Evolutionary conservation across 75 land plant species (phyloP).

Genomic region (Pinus albicaulis): DNA sequence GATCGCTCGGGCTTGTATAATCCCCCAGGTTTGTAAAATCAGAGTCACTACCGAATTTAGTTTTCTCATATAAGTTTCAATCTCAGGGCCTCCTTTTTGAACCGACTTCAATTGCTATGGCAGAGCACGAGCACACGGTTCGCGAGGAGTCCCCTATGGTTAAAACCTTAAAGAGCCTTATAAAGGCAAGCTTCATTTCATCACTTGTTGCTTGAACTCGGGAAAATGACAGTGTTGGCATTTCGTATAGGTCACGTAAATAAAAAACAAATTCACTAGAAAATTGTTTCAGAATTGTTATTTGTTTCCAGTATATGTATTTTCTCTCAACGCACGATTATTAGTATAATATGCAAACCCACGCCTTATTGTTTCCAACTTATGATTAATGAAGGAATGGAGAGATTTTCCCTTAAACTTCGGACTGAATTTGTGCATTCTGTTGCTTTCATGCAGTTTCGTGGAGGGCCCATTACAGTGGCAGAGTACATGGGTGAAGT

Average conservation of each 20-base stretch:
- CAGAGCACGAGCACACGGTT: conserved; percentile 7
- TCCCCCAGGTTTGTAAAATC: conserved; percentile 15
- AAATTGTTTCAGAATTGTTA: no score
- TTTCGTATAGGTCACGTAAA: no score
- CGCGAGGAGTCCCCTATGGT: conserved; percentile 36
- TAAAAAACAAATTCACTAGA: no score
- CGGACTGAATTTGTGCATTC: not conserved
- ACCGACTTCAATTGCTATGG: not conserved
- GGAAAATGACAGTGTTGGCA: no score
- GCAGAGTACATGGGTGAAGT: conserved; percentile 99
- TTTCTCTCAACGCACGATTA: not conserved
- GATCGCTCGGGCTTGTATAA: conserved; percentile 23
- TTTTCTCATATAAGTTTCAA: not conserved
- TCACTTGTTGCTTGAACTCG: no score
- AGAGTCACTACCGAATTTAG: not conserved
- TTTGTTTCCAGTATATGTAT: not conserved
- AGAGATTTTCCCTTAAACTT: not conserved
- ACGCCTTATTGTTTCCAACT: not conserved
- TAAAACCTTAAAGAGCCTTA: conserved; percentile 32
- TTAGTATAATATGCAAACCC: not conserved
- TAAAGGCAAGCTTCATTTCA: conserved; percentile 15
- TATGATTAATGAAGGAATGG: not conserved
- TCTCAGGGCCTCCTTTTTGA: not conserved
- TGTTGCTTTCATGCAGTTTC: conserved; percentile 51
- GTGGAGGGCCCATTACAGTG: conserved; percentile 94